Evolutionary conservation across 306 rosid genomes (phyloP).

Genomic region (Gastrolobium villosum): DNA sequence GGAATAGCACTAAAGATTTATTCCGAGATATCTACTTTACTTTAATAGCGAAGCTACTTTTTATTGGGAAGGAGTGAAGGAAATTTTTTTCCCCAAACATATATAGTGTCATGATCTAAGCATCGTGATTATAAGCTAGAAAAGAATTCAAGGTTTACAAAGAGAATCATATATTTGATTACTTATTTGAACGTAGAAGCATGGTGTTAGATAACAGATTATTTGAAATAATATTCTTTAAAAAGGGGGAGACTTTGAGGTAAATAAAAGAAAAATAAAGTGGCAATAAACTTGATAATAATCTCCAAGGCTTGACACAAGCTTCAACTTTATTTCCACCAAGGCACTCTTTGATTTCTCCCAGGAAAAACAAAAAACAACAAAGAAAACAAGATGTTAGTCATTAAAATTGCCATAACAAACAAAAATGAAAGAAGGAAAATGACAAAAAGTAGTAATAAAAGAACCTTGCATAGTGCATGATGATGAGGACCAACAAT

Average conservation of each 20-base stretch:
- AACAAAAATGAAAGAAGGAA: neutral
- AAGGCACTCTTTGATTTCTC: neutral
- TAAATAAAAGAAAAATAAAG: neutral
- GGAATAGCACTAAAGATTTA: too few species aligned
- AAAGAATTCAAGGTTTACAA: neutral
- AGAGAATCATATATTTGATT: constrained; percentile 1
- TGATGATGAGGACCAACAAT: neutral
- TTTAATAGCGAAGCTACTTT: neutral
- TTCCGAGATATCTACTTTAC: neutral
- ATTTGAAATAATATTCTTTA: neutral
- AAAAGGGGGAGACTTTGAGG: constrained; percentile 1
- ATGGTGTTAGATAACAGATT: constrained; percentile 1
- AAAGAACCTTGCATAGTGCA: constrained; percentile 17
- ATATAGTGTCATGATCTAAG: neutral
- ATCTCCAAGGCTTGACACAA: neutral
- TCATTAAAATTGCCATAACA: neutral
- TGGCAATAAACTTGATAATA: constrained; percentile 21
- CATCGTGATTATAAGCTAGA: neutral
- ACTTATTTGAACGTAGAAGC: constrained; percentile 2
- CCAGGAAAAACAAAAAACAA: neutral
- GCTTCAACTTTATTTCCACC: constrained; percentile 8
- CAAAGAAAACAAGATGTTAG: neutral
- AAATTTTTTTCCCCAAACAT: neutral
- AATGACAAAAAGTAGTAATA: neutral
- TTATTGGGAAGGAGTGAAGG: neutral